These are phyloP conservation scores for Colletotrichum graminicola DNA, from an alignment of 2,329 filamentous ascomycete species.

Conservation along the genomic window DNA sequence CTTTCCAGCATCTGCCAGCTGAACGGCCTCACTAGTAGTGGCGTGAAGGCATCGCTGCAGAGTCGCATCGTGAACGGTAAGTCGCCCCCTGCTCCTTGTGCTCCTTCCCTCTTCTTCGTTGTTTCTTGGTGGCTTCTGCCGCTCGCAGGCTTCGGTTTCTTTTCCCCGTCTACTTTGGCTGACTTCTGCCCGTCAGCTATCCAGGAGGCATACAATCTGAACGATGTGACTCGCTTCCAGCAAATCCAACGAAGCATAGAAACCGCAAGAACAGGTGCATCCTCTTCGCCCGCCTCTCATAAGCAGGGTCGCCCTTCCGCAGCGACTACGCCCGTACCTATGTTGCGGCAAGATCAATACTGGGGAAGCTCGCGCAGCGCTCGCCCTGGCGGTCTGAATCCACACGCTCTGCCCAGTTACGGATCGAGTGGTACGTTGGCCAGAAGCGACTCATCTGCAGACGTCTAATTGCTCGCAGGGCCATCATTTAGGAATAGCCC, in stretches of 20 bases:
- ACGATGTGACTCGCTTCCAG: constrained; percentile 57
- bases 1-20: constrained; percentile 81
- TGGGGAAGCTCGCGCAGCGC: constrained; percentile 30
- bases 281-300: constrained; percentile 36
- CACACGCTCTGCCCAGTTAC: constrained; percentile 19
- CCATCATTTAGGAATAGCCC: constrained; percentile 77
- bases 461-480: constrained; percentile 22
- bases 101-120: constrained; percentile 34
- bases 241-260: constrained; percentile 59
- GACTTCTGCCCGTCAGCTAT: constrained; percentile 53
- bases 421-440: constrained; percentile 22
- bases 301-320: constrained; percentile 29
- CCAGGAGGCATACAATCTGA: constrained; percentile 52
- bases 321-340: constrained; percentile 18
- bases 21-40: constrained; percentile 81
- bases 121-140: constrained; percentile 20
- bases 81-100: constrained; percentile 53
- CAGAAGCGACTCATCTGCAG: neutral
- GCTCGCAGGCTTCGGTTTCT: neutral
- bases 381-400: constrained; percentile 24
- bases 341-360: constrained; percentile 24
- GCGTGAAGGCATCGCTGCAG: constrained; percentile 88
- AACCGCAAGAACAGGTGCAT: constrained; percentile 41
- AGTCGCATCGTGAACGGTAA: constrained; percentile 81
- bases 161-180: constrained; percentile 10